phyloP scores from a whole-genome alignment of 768 basidiomycete genomes.

The Hemileccinum impolitum region DNA sequence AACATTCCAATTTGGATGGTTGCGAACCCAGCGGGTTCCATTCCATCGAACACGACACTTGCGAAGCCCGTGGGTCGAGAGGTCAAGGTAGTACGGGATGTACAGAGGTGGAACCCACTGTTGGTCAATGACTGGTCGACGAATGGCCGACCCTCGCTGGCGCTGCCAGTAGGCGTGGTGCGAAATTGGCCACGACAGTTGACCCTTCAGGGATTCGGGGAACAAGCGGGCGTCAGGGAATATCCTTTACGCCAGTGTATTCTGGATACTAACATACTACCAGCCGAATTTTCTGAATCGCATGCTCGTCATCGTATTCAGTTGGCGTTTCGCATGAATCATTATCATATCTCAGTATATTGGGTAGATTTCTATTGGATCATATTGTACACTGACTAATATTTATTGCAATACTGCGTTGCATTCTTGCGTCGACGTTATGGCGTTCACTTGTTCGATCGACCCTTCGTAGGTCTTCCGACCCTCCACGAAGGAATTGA shows the following conservation, averaged over 20 bases:
- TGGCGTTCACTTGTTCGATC: neutral
- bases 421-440: too few species aligned
- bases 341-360: too few species aligned
- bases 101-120: conserved; percentile 82
- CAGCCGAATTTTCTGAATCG: too few species aligned
- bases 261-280: too few species aligned
- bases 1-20: conserved; percentile 81
- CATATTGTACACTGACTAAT: too few species aligned
- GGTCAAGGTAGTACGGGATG: conserved; percentile 82
- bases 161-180: conserved; percentile 6
- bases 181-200: conserved; percentile 1
- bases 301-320: neutral
- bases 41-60: conserved; percentile 77
- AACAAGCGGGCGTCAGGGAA: neutral
- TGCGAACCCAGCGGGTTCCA: conserved; percentile 64
- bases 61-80: conserved; percentile 86
- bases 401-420: too few species aligned
- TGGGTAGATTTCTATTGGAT: too few species aligned
- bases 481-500: too few species aligned
- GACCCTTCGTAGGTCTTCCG: neutral
- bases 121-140: conserved; percentile 64
- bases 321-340: too few species aligned
- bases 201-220: neutral
- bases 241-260: neutral
- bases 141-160: conserved; percentile 55